phyloP scores from a whole-genome alignment of 2,329 filamentous ascomycete genomes.

The Hymenoscyphus albidus region DNA sequence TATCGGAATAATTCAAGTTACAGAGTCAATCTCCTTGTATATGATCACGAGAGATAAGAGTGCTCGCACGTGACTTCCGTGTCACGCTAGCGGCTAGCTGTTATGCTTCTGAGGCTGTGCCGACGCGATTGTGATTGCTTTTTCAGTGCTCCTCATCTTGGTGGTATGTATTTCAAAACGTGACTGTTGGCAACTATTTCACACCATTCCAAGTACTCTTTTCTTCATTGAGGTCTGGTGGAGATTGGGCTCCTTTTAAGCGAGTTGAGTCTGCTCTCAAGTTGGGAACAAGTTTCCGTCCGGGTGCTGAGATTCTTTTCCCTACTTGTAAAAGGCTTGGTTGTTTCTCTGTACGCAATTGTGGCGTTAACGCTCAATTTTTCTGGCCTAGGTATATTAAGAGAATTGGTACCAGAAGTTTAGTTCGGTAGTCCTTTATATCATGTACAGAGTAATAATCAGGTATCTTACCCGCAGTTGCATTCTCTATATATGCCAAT shows the following conservation, averaged over 20 bases:
- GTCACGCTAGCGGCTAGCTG: neutral
- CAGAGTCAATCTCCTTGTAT: neutral
- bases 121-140: neutral
- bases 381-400: too few relatives aligned
- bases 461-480: too few relatives aligned
- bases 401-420: too few relatives aligned
- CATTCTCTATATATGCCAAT: too few relatives aligned
- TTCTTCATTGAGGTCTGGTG: neutral
- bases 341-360: too few relatives aligned
- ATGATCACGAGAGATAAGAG: constrained; percentile 13
- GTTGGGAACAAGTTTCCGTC: neutral
- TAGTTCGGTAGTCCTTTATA: too few relatives aligned
- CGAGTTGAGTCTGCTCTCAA: neutral
- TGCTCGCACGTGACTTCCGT: neutral
- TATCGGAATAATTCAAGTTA: constrained; percentile 10
- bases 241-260: too few relatives aligned
- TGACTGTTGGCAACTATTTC: neutral
- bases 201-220: neutral
- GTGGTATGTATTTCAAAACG: neutral
- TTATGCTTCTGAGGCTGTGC: neutral
- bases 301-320: too few relatives aligned
- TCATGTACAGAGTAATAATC: too few relatives aligned
- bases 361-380: too few relatives aligned
- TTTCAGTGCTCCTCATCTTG: neutral
- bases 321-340: too few relatives aligned